Evolutionary conservation across 176 grass and related monocot species (phyloP).

Genomic region (Elymus sibiricus): DNA sequence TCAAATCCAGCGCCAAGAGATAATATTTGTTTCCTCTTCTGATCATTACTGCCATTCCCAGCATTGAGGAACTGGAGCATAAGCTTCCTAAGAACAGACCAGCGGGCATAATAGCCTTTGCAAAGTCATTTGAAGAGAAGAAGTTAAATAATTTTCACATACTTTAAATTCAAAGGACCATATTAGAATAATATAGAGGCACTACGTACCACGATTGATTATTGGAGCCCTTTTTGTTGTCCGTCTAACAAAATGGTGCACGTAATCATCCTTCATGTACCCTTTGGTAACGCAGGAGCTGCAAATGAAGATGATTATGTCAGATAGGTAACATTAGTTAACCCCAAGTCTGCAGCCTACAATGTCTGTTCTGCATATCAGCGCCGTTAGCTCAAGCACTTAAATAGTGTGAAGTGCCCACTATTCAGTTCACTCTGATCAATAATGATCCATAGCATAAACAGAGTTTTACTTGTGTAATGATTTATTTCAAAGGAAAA

Average conservation of each 20-base stretch:
- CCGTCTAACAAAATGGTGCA: slow-evolving; percentile 79
- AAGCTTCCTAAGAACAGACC: slow-evolving; percentile 81
- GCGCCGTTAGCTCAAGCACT: neutral
- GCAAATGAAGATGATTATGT: slow-evolving; percentile 7
- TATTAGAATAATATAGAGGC: neutral
- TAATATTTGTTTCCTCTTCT: slow-evolving; percentile 73
- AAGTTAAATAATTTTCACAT: neutral
- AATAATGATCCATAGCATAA: neutral
- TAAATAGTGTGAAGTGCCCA: neutral
- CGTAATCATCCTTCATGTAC: slow-evolving; percentile 99
- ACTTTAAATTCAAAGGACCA: neutral
- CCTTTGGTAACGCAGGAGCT: slow-evolving; percentile 95
- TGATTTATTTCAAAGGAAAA: too few relatives aligned
- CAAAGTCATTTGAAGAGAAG: slow-evolving; percentile 10
- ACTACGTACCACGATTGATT: slow-evolving; percentile 64
- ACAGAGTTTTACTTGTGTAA: neutral
- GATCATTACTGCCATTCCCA: slow-evolving; percentile 27
- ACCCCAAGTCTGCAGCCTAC: neutral
- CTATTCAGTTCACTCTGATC: neutral
- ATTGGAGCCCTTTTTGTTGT: slow-evolving; percentile 81
- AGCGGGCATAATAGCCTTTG: slow-evolving; percentile 89
- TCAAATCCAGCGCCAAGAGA: slow-evolving; percentile 97
- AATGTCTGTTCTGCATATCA: neutral
- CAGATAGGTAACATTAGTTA: slow-evolving; percentile 1
- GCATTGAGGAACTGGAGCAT: slow-evolving; percentile 68